phyloP scores from a whole-genome alignment of 1,284 basidiomycete species.

The Laetiporus sulphureus region DNA sequence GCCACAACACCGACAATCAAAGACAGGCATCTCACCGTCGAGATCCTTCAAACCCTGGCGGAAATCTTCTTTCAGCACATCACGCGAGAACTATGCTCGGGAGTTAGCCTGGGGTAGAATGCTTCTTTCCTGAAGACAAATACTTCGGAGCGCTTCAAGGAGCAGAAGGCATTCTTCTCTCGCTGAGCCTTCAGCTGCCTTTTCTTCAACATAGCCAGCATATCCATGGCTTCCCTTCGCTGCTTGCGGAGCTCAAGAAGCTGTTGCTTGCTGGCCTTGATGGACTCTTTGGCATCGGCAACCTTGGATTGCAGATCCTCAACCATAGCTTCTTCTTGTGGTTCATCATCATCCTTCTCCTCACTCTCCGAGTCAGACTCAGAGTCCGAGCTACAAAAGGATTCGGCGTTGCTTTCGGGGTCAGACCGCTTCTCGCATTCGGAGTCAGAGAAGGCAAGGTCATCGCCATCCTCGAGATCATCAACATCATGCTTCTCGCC shows the following conservation, averaged over 20 bases:
- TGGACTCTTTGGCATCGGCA: conserved; percentile 30
- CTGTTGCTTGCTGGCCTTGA: conserved; percentile 34
- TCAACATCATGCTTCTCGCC: conserved; percentile 30
- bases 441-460: conserved; percentile 19
- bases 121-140: conserved; percentile 8
- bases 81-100: conserved; percentile 42
- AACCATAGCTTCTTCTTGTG: conserved; percentile 36
- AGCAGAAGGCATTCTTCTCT: conserved; percentile 58
- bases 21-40: conserved; percentile 35
- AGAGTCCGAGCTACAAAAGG: conserved; percentile 10
- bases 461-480: conserved; percentile 22
- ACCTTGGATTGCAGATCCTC: conserved; percentile 41
- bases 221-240: conserved; percentile 42
- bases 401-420: conserved; percentile 10
- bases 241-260: conserved; percentile 32
- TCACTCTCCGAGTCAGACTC: conserved; percentile 19
- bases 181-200: conserved; percentile 38
- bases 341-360: conserved; percentile 23
- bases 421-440: conserved; percentile 20
- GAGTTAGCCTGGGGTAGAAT: not conserved
- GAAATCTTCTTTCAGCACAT: conserved; percentile 55
- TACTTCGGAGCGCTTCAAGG: conserved; percentile 50
- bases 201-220: conserved; percentile 40
- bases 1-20: not conserved
- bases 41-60: conserved; percentile 49